Conservation (phyloP, 768 basidiomycete genomes). For the Panaeolus cyanescens region DNA sequence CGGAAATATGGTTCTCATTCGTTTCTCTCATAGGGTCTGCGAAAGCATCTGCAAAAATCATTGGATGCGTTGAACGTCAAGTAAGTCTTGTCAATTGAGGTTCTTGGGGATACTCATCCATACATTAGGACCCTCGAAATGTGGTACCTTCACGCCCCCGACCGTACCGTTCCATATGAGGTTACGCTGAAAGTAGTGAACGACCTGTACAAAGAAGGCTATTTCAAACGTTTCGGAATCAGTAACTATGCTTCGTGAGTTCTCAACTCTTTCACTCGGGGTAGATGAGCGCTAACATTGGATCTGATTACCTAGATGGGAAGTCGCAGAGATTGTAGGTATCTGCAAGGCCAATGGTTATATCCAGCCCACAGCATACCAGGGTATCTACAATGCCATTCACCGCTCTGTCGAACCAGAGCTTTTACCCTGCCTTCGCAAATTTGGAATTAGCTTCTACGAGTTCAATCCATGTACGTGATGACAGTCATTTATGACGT, state of each 20-base stretch:
- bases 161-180: constrained; percentile 57
- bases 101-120: no score
- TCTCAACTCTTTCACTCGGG: no score
- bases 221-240: constrained; percentile 63
- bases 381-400: constrained; percentile 45
- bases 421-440: constrained; percentile 57
- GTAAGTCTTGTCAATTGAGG: no score
- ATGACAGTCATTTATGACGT: no score
- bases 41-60: constrained; percentile 46
- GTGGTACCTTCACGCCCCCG: constrained; percentile 59
- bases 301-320: constrained; percentile 43
- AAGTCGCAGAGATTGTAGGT: constrained; percentile 60
- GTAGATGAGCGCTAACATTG: constrained; percentile 14
- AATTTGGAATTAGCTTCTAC: constrained; percentile 57
- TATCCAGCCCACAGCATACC: constrained; percentile 57
- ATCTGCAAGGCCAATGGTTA: constrained; percentile 58
- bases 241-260: constrained; percentile 60
- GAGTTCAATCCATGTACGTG: constrained; percentile 57
- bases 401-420: constrained; percentile 42
- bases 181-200: constrained; percentile 56
- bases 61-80: constrained; percentile 44
- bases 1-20: no score
- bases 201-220: constrained; percentile 56
- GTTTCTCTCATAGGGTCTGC: constrained; percentile 38
- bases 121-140: constrained; percentile 1